Evolutionary conservation across 169 alveolate genomes (phyloP).

Genomic region (Cyclospora cayetanensis): DNA sequence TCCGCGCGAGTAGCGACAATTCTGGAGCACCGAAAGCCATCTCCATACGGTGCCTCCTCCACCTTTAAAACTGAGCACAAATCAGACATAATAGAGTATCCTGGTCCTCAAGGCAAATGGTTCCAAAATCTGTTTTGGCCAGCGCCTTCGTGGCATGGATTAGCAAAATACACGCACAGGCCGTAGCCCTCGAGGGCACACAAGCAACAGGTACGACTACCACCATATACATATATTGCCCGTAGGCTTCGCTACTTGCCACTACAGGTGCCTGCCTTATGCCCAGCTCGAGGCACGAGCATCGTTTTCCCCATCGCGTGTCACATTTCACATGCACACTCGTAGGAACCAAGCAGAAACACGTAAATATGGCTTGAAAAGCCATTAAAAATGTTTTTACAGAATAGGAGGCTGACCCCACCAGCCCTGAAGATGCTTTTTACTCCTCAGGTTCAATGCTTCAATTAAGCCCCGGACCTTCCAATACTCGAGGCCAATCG

Average conservation of each 20-base stretch:
- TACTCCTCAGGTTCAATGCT: neutral
- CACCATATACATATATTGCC: neutral
- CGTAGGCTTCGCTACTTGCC: neutral
- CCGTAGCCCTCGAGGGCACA: neutral
- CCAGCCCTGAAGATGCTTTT: neutral
- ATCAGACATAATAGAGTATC: too few relatives aligned
- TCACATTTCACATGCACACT: neutral
- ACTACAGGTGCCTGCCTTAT: neutral
- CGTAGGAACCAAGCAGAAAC: neutral
- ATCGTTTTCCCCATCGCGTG: neutral
- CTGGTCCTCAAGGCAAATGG: neutral
- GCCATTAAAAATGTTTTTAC: neutral
- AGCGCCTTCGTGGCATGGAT: neutral
- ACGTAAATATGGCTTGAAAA: neutral
- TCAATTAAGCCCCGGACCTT: neutral
- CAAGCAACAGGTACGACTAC: neutral
- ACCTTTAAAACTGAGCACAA: too few relatives aligned
- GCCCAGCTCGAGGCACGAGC: neutral
- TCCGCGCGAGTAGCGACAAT: too few relatives aligned
- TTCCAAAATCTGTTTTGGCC: neutral
- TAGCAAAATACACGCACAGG: neutral
- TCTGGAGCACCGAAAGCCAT: too few relatives aligned
- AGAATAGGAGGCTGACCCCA: neutral
- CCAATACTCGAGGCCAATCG: neutral
- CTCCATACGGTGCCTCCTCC: too few relatives aligned